A percentile compares a stretch with the other conserved stretches of the same genome.
phyloP scores from a whole-genome alignment of 306 rosid species.

The Vigna reflexopilosa region DNA sequence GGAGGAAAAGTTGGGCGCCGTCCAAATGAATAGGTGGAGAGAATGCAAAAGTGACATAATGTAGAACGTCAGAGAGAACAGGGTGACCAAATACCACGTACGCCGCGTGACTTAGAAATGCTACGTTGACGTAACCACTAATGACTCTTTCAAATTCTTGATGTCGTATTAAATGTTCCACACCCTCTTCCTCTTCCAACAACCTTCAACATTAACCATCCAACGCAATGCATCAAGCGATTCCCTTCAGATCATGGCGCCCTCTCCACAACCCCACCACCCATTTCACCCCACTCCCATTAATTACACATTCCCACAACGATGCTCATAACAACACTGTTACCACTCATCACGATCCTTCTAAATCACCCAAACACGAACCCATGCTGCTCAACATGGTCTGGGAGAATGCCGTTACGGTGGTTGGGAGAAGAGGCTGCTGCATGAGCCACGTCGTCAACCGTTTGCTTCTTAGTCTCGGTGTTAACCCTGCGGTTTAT shows the following conservation, averaged over 20 bases:
- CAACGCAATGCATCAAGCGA: constrained; percentile 69
- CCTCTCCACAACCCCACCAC: constrained; percentile 44
- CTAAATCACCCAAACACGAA: background rate
- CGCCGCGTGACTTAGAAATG: constrained; percentile 37
- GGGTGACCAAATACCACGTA: constrained; percentile 43
- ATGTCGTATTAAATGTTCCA: background rate
- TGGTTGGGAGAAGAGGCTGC: constrained; percentile 58
- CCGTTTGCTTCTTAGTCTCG: constrained; percentile 61
- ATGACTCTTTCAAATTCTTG: constrained; percentile 38
- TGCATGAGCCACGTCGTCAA: constrained; percentile 75
- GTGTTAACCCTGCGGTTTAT: constrained; percentile 58
- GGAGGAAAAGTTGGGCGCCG: constrained; percentile 44
- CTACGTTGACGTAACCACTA: constrained; percentile 48
- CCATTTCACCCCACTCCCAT: constrained; percentile 38
- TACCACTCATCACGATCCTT: background rate
- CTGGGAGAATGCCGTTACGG: constrained; percentile 63
- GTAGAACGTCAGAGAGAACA: constrained; percentile 47
- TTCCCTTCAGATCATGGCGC: constrained; percentile 69
- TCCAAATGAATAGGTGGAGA: constrained; percentile 34
- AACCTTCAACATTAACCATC: background rate
- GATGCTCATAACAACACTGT: background rate
- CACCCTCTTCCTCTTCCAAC: background rate
- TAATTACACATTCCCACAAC: background rate
- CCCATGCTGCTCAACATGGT: constrained; percentile 42
- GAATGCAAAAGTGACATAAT: constrained; percentile 32